Evolutionary conservation across 441 rosid genomes (phyloP).

Genomic region (Biscutella auriculata): DNA sequence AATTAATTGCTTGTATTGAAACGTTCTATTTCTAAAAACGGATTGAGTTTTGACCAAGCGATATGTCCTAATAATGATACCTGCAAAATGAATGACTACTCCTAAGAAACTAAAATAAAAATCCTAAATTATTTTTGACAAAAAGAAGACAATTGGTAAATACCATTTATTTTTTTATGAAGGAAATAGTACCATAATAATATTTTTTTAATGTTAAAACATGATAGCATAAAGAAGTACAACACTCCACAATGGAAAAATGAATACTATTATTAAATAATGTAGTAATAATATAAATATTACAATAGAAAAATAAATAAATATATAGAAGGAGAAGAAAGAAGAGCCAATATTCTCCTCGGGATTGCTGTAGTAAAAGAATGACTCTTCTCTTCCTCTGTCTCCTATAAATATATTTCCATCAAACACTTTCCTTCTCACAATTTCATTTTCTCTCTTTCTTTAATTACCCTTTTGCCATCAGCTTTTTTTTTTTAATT

Average conservation of each 20-base stretch:
- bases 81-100: conserved; percentile 7
- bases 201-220: not conserved
- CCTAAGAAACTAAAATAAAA: not conserved
- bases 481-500: no score
- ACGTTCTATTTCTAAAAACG: not conserved
- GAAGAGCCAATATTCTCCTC: conserved; percentile 69
- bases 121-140: not conserved
- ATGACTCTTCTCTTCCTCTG: conserved; percentile 13
- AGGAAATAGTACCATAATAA: no score
- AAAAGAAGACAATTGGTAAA: not conserved
- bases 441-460: not conserved
- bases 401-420: conserved; percentile 39
- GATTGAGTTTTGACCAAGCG: conserved; percentile 11
- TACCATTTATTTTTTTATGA: no score
- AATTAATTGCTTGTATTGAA: not conserved
- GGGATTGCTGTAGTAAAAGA: conserved; percentile 69
- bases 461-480: not conserved
- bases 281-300: conserved; percentile 21
- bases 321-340: conserved; percentile 2
- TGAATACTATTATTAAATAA: not conserved
- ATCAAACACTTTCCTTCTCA: conserved; percentile 7
- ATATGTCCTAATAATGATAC: conserved; percentile 3
- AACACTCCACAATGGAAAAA: not conserved
- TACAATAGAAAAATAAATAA: conserved; percentile 14
- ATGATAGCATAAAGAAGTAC: not conserved